Conservation (phyloP, 1,284 basidiomycete species). For the Boletus calvinii region DNA sequence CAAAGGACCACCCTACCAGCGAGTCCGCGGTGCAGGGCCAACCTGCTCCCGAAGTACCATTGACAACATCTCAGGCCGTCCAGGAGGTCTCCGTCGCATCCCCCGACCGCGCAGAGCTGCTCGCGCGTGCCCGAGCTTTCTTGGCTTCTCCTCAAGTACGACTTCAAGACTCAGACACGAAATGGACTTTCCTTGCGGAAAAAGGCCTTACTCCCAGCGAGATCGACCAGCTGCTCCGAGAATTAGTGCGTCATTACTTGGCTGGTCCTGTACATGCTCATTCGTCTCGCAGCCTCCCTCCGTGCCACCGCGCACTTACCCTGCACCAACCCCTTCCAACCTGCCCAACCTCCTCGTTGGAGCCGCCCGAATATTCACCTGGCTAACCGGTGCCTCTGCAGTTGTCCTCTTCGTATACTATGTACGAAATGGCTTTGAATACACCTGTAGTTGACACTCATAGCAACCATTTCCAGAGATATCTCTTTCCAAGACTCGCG, state of each 20-base stretch:
- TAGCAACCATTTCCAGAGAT: conserved; percentile 43
- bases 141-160: conserved; percentile 63
- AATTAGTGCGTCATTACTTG: conserved; percentile 42
- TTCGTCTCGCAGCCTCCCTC: conserved; percentile 43
- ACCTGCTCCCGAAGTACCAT: not conserved
- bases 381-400: conserved; percentile 64
- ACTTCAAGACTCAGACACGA: conserved; percentile 53
- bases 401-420: conserved; percentile 60
- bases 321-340: conserved; percentile 65
- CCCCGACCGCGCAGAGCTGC: conserved; percentile 41
- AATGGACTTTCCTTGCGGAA: conserved; percentile 65
- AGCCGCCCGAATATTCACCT: conserved; percentile 58
- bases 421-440: conserved; percentile 38
- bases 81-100: not conserved
- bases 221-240: conserved; percentile 57
- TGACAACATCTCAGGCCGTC: not conserved
- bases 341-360: conserved; percentile 64
- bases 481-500: conserved; percentile 63
- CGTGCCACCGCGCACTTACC: conserved; percentile 71
- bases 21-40: conserved; percentile 2
- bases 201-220: conserved; percentile 67
- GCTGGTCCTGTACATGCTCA: conserved; percentile 4
- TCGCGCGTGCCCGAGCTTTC: conserved; percentile 62
- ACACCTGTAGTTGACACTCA: conserved; percentile 8
- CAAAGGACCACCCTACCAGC: not conserved